Base-by-base conservation (phyloP, 1,284 basidiomycete genomes). In the Polyporus tsugae region DNA sequence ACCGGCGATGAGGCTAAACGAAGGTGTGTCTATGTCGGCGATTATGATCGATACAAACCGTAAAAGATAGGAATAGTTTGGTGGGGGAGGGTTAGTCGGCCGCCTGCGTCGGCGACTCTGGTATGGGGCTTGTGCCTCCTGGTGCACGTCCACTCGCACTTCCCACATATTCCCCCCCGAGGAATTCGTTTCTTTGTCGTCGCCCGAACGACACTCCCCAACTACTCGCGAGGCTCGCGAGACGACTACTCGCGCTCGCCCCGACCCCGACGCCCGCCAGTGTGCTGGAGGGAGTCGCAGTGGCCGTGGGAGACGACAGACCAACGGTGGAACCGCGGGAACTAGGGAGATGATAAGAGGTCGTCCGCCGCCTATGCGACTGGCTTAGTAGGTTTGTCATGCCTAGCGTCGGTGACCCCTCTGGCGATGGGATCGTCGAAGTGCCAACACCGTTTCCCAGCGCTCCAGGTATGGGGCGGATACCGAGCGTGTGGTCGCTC, bases 151-250 rank as follows among this genome's bases (percentile, higher is more conserved):
- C 63, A 25, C 68, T 57, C 11, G 33, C 46, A 29, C 57, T 57
- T 10, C 49, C 67, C 13, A 38, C 25, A 29, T 39, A 61, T 36
- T 35, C 69, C 22, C 22, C 60, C 19, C 71, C 70, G 25, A 65
- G 59, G 11, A 70, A 42, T 53, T 83, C 83, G 6, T 73, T 64
- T 72, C 79, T 83, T 76, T 85, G 88, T 76, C 82, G 85, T 63
- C 87, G 82, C 44, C 87, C 86, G 74, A 91, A 91, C 1, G 87
- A 79, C 63, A 87, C 84, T 0, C 89, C 88, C 88, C 87, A 91
- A 75, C 84, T 91, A 63, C 82, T 90, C 3, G 91, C 90, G 60
- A 93, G 81, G 73, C 81, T 89, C 22, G 89, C 89, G 11, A 92
- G 79, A 7, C 90, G 85, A 52, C 85, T 85, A 22, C 75, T 74